Conservation (phyloP, 352 stramenopile species). For the Lagenidium sp. region DNA sequence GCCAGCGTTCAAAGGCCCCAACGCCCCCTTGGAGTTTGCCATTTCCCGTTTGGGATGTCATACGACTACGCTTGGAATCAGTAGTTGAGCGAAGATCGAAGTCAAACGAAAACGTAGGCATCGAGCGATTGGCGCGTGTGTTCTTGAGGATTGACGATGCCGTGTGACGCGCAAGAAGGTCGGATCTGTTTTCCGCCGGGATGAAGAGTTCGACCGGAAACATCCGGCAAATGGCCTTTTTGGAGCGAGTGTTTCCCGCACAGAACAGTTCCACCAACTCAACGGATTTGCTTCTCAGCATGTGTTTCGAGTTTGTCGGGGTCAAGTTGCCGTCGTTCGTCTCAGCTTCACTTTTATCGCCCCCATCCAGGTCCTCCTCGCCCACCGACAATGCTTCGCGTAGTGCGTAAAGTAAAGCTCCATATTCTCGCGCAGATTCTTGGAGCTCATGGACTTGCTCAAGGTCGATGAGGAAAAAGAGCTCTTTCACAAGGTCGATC, state of each 20-base stretch:
- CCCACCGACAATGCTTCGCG: conserved; percentile 25
- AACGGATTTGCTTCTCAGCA: conserved; percentile 37
- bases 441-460: conserved; percentile 74
- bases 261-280: conserved; percentile 80
- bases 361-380: conserved; percentile 3
- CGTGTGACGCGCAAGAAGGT: conserved; percentile 54
- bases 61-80: conserved; percentile 33
- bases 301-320: conserved; percentile 23
- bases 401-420: conserved; percentile 63
- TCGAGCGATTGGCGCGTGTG: conserved; percentile 31
- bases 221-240: conserved; percentile 70
- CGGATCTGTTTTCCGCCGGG: conserved; percentile 32
- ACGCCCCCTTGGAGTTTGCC: neutral
- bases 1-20: conserved; percentile 52
- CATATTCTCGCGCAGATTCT: conserved; percentile 68
- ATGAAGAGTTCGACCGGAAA: conserved; percentile 79
- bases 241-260: conserved; percentile 65
- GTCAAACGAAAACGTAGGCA: conserved; percentile 64
- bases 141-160: conserved; percentile 28
- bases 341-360: neutral
- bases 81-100: conserved; percentile 35
- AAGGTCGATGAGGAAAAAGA: conserved; percentile 64
- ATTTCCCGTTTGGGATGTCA: conserved; percentile 3
- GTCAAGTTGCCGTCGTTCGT: conserved; percentile 17
- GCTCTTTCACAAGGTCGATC: conserved; percentile 62